phyloP scores from a whole-genome alignment of 805 yeast species.

The Candida arabinofermentans region DNA sequence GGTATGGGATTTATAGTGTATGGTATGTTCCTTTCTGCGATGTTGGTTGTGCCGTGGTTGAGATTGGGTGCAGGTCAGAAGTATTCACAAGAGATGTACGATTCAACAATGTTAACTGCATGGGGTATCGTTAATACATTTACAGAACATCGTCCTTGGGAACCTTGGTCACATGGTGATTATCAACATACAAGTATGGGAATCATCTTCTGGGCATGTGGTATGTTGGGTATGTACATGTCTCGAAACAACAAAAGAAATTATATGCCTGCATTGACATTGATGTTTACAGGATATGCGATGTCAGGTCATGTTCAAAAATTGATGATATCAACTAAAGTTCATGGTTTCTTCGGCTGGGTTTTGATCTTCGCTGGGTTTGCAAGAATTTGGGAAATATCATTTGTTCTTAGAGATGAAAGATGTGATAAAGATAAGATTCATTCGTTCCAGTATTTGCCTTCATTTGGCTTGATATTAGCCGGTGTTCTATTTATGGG shows the following conservation, averaged over 20 bases:
- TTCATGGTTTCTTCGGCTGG: constrained; percentile 83
- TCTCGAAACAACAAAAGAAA: constrained; percentile 66
- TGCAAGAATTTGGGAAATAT: constrained; percentile 72
- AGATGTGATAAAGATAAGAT: constrained; percentile 42
- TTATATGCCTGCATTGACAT: constrained; percentile 75
- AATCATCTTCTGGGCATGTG: constrained; percentile 94
- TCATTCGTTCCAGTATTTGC: constrained; percentile 75
- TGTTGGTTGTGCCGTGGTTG: constrained; percentile 74
- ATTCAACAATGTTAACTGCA: constrained; percentile 69
- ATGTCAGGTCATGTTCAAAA: constrained; percentile 89
- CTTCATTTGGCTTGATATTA: constrained; percentile 75
- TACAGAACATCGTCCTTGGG: constrained; percentile 93
- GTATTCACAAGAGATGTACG: constrained; percentile 81
- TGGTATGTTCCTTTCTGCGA: constrained; percentile 65
- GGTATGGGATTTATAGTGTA: constrained; percentile 82
- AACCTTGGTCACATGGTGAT: constrained; percentile 89
- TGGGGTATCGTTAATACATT: constrained; percentile 96
- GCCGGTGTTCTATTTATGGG: constrained; percentile 86
- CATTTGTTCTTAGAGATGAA: constrained; percentile 67
- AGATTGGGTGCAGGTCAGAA: constrained; percentile 41
- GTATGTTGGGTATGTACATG: constrained; percentile 75
- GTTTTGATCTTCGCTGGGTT: constrained; percentile 77
- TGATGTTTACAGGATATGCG: constrained; percentile 89
- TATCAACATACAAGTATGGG: constrained; percentile 97
- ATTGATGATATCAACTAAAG: constrained; percentile 73